Evolutionary conservation across 169 alveolate genomes (phyloP).

Genomic region (Eimeria sp.): DNA sequence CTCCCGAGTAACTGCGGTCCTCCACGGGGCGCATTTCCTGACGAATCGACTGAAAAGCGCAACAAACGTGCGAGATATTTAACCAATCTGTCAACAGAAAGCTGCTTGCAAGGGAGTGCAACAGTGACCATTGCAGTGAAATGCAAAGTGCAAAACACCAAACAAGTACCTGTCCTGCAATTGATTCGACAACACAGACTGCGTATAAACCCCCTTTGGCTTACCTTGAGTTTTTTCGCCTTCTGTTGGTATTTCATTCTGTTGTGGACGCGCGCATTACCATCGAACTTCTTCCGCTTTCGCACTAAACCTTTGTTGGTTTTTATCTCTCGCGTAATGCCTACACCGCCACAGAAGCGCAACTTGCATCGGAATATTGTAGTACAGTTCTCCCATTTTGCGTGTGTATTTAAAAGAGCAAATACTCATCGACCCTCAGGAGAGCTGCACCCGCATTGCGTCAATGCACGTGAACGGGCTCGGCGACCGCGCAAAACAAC

Average conservation of each 20-base stretch:
- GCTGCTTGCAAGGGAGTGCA: not conserved
- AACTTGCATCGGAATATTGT: not conserved
- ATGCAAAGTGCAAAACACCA: not conserved
- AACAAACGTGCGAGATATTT: not conserved
- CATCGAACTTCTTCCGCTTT: slow-evolving; percentile 95
- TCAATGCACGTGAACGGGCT: not conserved
- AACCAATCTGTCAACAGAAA: not conserved
- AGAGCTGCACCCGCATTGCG: not conserved
- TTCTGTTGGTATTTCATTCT: slow-evolving; percentile 94
- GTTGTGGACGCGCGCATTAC: slow-evolving; percentile 96
- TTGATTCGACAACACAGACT: not conserved
- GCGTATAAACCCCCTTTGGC: not conserved
- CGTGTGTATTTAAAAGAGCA: not conserved
- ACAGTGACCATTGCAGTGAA: not conserved
- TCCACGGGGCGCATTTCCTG: slow-evolving; percentile 75
- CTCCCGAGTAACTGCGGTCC: slow-evolving; percentile 75
- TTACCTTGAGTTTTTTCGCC: slow-evolving; percentile 90
- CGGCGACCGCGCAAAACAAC: not conserved
- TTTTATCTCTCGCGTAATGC: slow-evolving; percentile 87
- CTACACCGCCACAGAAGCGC: not conserved
- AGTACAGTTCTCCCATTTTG: not conserved
- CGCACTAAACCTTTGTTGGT: slow-evolving; percentile 95
- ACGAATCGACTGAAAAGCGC: slow-evolving; percentile 71
- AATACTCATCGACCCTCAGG: not conserved
- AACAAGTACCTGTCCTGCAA: not conserved